Percentiles rank a stretch among this genome's conserved stretches.
These are phyloP conservation scores for Heterobasidion annosum DNA, from an alignment of 1,284 basidiomycete species.

Conservation along the genomic window DNA sequence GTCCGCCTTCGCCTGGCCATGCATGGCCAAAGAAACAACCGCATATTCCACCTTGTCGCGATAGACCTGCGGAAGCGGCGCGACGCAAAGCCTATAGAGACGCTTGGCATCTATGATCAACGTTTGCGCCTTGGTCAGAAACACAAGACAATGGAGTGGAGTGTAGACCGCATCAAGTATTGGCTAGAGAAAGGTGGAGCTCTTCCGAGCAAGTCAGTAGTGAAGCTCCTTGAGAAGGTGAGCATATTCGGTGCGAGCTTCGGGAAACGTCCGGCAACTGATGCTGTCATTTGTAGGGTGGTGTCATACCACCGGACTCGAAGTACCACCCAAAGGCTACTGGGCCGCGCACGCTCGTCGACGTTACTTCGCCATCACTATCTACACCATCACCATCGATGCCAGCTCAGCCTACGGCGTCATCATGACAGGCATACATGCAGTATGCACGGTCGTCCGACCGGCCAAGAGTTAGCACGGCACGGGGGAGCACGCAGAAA, in stretches of 20 bases:
- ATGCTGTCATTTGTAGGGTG: slow-evolving; percentile 27
- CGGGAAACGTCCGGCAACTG: slow-evolving; percentile 13
- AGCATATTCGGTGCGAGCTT: slow-evolving; percentile 21
- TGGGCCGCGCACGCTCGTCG: slow-evolving; percentile 7
- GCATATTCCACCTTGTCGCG: slow-evolving; percentile 85
- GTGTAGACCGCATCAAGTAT: slow-evolving; percentile 81
- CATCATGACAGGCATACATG: background rate
- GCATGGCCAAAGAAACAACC: slow-evolving; percentile 74
- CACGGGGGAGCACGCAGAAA: background rate
- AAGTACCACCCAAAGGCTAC: slow-evolving; percentile 33
- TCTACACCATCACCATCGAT: background rate
- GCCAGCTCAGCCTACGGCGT: background rate
- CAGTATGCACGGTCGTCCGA: background rate
- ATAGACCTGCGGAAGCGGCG: slow-evolving; percentile 69
- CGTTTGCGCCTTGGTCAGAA: slow-evolving; percentile 35
- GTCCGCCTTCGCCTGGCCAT: slow-evolving; percentile 82
- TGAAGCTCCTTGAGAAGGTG: slow-evolving; percentile 75
- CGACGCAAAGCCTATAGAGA: slow-evolving; percentile 87
- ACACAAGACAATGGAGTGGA: slow-evolving; percentile 82
- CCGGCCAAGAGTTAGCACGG: background rate
- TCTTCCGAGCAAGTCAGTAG: slow-evolving; percentile 71
- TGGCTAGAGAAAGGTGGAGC: slow-evolving; percentile 82
- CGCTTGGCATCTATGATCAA: slow-evolving; percentile 84
- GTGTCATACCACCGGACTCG: slow-evolving; percentile 36
- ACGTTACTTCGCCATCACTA: background rate